Evolutionary conservation across 208 protist genomes (phyloP).

Genomic region (Trypanosoma lewisi): DNA sequence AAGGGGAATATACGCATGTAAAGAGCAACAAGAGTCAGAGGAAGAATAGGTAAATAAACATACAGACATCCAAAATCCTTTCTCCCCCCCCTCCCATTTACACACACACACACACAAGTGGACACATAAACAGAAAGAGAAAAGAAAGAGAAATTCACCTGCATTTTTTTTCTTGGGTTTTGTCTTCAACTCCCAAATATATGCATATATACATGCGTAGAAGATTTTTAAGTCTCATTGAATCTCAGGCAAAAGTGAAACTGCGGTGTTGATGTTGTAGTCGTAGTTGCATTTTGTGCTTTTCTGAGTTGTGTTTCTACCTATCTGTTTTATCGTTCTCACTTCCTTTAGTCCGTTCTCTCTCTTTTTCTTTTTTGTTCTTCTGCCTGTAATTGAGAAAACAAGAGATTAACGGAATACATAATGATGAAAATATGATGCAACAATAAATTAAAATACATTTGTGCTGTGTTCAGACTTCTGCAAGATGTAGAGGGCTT

Average conservation of each 20-base stretch:
- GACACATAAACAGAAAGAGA: background rate
- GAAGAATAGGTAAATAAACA: slow-evolving; percentile 7
- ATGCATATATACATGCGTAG: too few species aligned
- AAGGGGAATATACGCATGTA: background rate
- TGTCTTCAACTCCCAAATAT: too few species aligned
- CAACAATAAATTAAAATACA: slow-evolving; percentile 40
- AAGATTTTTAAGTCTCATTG: too few species aligned
- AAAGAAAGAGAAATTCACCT: too few species aligned
- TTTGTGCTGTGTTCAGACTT: slow-evolving; percentile 48
- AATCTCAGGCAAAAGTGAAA: background rate
- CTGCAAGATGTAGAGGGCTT: slow-evolving; percentile 70
- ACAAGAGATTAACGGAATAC: too few species aligned
- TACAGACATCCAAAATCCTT: background rate
- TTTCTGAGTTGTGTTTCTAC: background rate
- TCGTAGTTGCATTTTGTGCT: too few species aligned
- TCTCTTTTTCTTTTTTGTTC: background rate
- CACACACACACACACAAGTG: background rate
- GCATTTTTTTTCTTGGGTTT: too few species aligned
- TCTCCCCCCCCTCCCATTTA: too few species aligned
- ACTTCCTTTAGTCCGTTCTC: background rate
- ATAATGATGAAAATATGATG: background rate
- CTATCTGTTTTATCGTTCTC: background rate
- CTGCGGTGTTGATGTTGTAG: too few species aligned
- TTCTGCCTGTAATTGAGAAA: background rate
- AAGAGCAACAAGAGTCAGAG: background rate